Base-by-base conservation (phyloP, 2,329 filamentous ascomycete genomes). In the Ilyonectria destructans region DNA sequence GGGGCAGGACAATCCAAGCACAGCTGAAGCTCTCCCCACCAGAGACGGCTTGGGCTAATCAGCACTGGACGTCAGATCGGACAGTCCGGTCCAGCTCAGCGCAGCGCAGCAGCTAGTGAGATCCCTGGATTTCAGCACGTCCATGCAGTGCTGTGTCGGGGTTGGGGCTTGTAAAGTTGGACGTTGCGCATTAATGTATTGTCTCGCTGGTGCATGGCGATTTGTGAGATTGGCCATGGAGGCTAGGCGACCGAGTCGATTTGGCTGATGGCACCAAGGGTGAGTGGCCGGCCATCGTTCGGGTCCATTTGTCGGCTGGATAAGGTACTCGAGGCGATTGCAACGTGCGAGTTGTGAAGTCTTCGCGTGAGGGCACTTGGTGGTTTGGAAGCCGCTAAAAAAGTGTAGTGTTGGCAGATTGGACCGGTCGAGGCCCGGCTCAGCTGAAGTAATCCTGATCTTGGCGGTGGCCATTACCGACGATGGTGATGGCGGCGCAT, bases 1-100 rank as follows among this genome's bases (percentile, higher is more conserved):
- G 31, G 58, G 58, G 29, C 46, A 49, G 57, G 23, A 58, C 15
- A 58, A 58, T 15, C 51, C 63, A 62, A 57, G 58, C 45, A 56
- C 45, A 66, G 58, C 63, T 66, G 63, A 66, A 57, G 58, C 52
- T 58, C 45, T 57, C 62, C 58, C 63, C 63, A 46, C 56, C 56
- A 52, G 52, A 49, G 35, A 37, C 26, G 33, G 35, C n/a, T 31
- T 33, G 37, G 15, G 52, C 63, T 56, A 65, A 57, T 61, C 51
- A 35, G 51, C 57, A 31, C n/a, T 21, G 13, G 29, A 45, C 43
- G 33, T 33, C 49, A 56, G 51, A 51, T 56, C 46, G 56, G 23
- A 15, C 17, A 43, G 15, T n/a, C 40, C 17, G 40, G 40, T 5
- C 7, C 46, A 40, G 58, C 56, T 31, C 49, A 52, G 49, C 9